phyloP scores from a whole-genome alignment of 768 basidiomycete species.

The Mycena venus region DNA sequence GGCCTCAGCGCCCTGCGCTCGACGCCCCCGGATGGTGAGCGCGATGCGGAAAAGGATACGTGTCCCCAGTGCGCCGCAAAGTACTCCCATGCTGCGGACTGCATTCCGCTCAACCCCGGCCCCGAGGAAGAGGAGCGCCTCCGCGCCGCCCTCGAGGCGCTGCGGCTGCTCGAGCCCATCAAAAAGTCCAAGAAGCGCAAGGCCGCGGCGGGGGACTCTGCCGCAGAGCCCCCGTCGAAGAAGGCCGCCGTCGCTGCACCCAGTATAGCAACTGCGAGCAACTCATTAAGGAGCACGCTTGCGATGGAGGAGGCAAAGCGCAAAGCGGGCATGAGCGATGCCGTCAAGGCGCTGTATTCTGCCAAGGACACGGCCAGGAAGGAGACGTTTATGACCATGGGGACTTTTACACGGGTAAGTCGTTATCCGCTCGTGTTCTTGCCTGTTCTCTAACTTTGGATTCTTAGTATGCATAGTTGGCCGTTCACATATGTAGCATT shows the following conservation, averaged over 20 bases:
- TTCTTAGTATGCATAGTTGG: slow-evolving; percentile 30
- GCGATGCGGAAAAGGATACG: slow-evolving; percentile 52
- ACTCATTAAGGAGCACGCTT: slow-evolving; percentile 78
- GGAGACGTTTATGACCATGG: slow-evolving; percentile 93
- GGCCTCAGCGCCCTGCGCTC: slow-evolving; percentile 67
- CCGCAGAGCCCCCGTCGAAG: slow-evolving; percentile 60
- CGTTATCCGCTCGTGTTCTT: not conserved
- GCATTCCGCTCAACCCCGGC: slow-evolving; percentile 78
- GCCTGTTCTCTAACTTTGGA: not conserved
- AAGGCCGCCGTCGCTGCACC: slow-evolving; percentile 53
- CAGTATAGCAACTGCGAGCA: slow-evolving; percentile 66
- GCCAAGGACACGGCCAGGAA: slow-evolving; percentile 72
- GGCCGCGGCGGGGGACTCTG: slow-evolving; percentile 50
- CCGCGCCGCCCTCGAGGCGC: slow-evolving; percentile 66
- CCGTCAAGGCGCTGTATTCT: slow-evolving; percentile 86
- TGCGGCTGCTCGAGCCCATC: slow-evolving; percentile 66
- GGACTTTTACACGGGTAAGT: slow-evolving; percentile 91
- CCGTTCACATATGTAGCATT: slow-evolving; percentile 15
- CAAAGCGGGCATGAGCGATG: slow-evolving; percentile 87
- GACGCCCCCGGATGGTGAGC: slow-evolving; percentile 43
- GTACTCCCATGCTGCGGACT: slow-evolving; percentile 68
- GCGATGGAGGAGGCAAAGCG: slow-evolving; percentile 88
- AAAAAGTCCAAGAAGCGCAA: slow-evolving; percentile 80
- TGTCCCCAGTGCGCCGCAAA: slow-evolving; percentile 86
- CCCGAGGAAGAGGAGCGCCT: slow-evolving; percentile 75